These are phyloP conservation scores for Chlorella sp. DNA, from an alignment of 139 green algal species.

Conservation along the genomic window DNA sequence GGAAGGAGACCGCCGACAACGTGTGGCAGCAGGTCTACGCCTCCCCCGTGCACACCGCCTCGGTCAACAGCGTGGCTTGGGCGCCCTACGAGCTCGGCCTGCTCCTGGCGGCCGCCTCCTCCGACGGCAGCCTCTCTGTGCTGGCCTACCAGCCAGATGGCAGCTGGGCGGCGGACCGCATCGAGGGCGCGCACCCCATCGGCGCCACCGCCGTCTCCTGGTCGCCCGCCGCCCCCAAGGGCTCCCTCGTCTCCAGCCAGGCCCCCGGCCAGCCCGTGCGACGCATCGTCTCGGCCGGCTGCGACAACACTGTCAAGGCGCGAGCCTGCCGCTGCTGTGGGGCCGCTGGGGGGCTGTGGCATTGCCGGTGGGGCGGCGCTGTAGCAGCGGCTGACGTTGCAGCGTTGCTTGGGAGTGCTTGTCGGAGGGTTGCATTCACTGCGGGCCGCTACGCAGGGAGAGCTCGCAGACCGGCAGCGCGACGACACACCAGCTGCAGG, in stretches of 20 bases:
- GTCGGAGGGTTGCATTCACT: neutral
- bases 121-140: slow-evolving; percentile 87
- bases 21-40: slow-evolving; percentile 76
- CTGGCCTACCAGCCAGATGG: slow-evolving; percentile 63
- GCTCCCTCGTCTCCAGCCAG: slow-evolving; percentile 58
- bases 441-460: neutral
- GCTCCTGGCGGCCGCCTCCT: slow-evolving; percentile 86
- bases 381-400: too few species aligned
- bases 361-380: too few species aligned
- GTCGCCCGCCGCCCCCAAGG: slow-evolving; percentile 77
- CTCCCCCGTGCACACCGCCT: slow-evolving; percentile 64
- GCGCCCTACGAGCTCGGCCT: slow-evolving; percentile 93
- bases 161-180: slow-evolving; percentile 56
- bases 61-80: slow-evolving; percentile 93
- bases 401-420: neutral
- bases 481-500: too few species aligned
- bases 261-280: slow-evolving; percentile 48
- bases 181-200: slow-evolving; percentile 77
- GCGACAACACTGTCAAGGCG: slow-evolving; percentile 91
- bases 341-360: too few species aligned
- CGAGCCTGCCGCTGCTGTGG: too few species aligned
- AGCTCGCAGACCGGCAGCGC: too few species aligned
- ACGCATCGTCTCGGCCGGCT: slow-evolving; percentile 79
- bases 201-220: slow-evolving; percentile 89
- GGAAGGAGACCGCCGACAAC: slow-evolving; percentile 81